Evolutionary conservation across 2,329 filamentous ascomycete species (phyloP).

Genomic region (Fusarium pseudocircinatum): DNA sequence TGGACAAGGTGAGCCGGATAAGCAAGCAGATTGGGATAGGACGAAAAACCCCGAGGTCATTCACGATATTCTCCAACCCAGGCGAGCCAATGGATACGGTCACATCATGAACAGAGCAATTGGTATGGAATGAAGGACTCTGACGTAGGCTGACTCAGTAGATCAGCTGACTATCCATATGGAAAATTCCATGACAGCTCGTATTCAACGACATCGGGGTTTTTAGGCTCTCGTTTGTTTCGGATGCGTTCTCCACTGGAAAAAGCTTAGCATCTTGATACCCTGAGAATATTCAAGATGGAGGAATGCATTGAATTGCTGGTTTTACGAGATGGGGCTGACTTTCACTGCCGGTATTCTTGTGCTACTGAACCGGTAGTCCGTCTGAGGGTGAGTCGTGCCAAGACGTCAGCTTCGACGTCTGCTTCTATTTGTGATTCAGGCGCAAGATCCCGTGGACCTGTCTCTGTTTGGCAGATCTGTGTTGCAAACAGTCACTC

Average conservation of each 20-base stretch:
- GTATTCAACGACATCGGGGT: background rate
- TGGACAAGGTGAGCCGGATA: background rate
- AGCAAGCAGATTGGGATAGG: conserved; percentile 6
- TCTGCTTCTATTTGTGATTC: background rate
- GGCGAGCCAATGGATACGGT: background rate
- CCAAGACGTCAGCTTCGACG: conserved; percentile 7
- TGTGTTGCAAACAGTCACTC: background rate
- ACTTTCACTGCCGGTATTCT: background rate
- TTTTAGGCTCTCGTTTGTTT: conserved; percentile 27
- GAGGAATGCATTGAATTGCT: background rate
- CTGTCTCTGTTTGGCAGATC: conserved; percentile 3
- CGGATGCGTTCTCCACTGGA: conserved; percentile 33
- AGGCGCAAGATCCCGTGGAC: background rate
- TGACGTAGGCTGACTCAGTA: conserved; percentile 6
- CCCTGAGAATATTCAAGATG: conserved; percentile 3
- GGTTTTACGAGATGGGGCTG: background rate
- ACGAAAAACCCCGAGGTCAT: background rate
- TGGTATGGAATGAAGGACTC: background rate
- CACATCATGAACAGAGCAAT: background rate
- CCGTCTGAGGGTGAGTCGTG: background rate
- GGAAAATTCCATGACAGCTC: conserved; percentile 3
- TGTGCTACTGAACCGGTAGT: background rate
- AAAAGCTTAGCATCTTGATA: conserved; percentile 31
- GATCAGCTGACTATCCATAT: conserved; percentile 13
- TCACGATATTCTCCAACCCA: background rate